Conservation (phyloP, 2,329 filamentous ascomycete species). For the Aspergillus brunneoviolaceus region DNA sequence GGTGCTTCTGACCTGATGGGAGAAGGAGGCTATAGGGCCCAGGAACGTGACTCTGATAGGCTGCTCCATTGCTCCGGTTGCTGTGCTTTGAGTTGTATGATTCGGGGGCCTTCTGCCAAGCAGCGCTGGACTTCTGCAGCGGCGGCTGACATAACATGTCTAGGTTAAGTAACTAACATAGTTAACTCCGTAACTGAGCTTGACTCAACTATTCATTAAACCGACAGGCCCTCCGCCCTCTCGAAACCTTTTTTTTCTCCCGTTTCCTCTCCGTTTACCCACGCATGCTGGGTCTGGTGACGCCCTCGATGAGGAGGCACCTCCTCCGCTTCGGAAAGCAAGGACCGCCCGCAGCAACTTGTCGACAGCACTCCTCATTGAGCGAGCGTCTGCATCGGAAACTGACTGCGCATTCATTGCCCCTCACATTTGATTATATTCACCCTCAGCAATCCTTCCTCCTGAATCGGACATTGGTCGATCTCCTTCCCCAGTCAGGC, state of each 20-base stretch:
- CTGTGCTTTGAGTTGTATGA: background rate
- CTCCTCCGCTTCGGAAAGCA: slow-evolving; percentile 8
- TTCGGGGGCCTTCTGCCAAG: slow-evolving; percentile 1
- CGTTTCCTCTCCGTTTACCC: background rate
- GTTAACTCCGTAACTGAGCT: background rate
- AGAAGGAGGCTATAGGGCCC: slow-evolving; percentile 66
- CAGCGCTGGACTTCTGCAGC: background rate
- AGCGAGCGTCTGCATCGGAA: slow-evolving; percentile 42
- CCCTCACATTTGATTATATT: slow-evolving; percentile 56
- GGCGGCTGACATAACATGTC: slow-evolving; percentile 6
- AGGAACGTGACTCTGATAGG: slow-evolving; percentile 53
- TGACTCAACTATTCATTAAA: background rate
- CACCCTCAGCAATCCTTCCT: slow-evolving; percentile 64
- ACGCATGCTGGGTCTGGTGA: background rate
- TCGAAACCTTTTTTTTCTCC: background rate
- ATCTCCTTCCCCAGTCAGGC: slow-evolving; percentile 49
- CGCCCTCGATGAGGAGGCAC: background rate
- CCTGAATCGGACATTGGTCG: slow-evolving; percentile 61
- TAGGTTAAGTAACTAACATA: background rate
- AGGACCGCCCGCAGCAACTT: slow-evolving; percentile 1
- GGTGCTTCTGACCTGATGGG: slow-evolving; percentile 59
- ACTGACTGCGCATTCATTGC: slow-evolving; percentile 51
- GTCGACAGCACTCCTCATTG: slow-evolving; percentile 32
- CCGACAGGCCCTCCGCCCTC: background rate
- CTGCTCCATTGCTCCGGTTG: background rate